phyloP scores from a whole-genome alignment of 1,284 basidiomycete genomes.

The Cutaneotrichosporon cutaneum region DNA sequence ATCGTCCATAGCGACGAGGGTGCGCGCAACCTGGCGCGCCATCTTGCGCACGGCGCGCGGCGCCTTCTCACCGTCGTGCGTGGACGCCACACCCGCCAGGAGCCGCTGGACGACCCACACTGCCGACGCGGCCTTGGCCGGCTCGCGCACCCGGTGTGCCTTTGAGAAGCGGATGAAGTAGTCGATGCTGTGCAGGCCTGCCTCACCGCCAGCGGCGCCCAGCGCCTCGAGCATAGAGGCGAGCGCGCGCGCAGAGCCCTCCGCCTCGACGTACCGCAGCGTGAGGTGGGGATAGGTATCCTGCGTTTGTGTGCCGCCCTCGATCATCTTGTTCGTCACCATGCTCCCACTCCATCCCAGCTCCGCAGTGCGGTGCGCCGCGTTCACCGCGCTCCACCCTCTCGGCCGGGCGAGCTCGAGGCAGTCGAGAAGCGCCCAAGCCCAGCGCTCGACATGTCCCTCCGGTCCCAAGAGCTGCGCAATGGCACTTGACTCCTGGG shows the following conservation, averaged over 20 bases:
- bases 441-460: conserved; percentile 85
- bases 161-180: conserved; percentile 68
- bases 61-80: conserved; percentile 36
- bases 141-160: conserved; percentile 43
- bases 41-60: conserved; percentile 64
- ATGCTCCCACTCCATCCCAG: conserved; percentile 46
- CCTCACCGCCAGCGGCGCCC: conserved; percentile 66
- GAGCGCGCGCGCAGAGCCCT: conserved; percentile 60
- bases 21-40: conserved; percentile 62
- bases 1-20: conserved; percentile 71
- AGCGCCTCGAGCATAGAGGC: conserved; percentile 69
- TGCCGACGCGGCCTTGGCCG: conserved; percentile 63
- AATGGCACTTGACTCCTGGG: conserved; percentile 52
- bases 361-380: conserved; percentile 43
- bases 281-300: conserved; percentile 52
- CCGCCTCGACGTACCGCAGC: conserved; percentile 64
- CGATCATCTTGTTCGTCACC: conserved; percentile 24
- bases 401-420: conserved; percentile 66
- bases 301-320: conserved; percentile 42
- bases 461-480: conserved; percentile 71
- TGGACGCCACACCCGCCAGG: conserved; percentile 66
- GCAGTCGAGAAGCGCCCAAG: conserved; percentile 73
- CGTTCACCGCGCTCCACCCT: conserved; percentile 50
- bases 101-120: conserved; percentile 78
- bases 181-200: conserved; percentile 70